Evolutionary conservation across 805 yeast species (phyloP).

Genomic region (Zygoascus flipseniorum): DNA sequence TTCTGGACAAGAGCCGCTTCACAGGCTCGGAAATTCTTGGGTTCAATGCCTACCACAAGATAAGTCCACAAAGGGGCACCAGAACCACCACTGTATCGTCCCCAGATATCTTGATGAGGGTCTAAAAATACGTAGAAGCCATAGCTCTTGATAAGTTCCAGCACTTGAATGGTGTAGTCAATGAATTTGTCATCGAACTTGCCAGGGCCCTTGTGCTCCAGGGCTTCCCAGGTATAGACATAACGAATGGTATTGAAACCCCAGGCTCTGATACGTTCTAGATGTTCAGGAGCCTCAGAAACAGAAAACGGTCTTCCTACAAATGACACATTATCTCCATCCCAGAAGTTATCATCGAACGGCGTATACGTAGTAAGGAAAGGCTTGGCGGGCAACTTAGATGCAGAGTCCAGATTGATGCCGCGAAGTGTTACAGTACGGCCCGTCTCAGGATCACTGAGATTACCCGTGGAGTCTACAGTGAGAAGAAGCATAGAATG

Average conservation of each 20-base stretch:
- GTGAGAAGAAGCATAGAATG: not conserved
- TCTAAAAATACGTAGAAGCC: constrained; percentile 78
- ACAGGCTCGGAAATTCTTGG: constrained; percentile 52
- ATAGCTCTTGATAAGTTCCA: constrained; percentile 47
- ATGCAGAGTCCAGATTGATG: constrained; percentile 66
- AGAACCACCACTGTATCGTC: constrained; percentile 80
- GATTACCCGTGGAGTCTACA: not conserved
- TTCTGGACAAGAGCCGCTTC: constrained; percentile 79
- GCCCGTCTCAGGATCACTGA: not conserved
- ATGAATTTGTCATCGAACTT: constrained; percentile 68
- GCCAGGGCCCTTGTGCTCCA: constrained; percentile 84
- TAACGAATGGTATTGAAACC: constrained; percentile 77
- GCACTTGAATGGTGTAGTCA: constrained; percentile 56
- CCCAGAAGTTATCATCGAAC: constrained; percentile 37
- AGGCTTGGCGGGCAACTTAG: constrained; percentile 62
- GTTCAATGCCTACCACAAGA: constrained; percentile 82
- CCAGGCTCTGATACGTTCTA: constrained; percentile 60
- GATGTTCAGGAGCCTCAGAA: constrained; percentile 61
- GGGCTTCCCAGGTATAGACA: constrained; percentile 84
- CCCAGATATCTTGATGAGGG: constrained; percentile 94
- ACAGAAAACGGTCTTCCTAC: constrained; percentile 74
- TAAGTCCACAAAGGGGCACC: constrained; percentile 95
- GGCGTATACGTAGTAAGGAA: constrained; percentile 31
- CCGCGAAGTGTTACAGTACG: constrained; percentile 55
- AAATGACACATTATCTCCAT: constrained; percentile 65